Base-by-base conservation (phyloP, 805 yeast species). In the Wickerhamiella brachini region DNA sequence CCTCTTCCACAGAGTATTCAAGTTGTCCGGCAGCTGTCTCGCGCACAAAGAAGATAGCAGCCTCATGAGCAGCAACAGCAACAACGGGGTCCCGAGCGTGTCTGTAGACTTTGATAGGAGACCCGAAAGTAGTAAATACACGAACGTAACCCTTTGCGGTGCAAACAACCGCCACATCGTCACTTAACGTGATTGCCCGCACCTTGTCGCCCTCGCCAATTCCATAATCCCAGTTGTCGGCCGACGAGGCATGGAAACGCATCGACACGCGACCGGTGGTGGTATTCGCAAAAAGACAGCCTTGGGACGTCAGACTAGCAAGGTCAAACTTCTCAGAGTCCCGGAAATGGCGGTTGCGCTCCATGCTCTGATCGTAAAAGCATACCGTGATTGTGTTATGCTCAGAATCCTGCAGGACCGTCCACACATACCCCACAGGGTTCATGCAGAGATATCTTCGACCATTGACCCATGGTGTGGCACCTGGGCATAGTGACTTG, bases 361-460 rank as follows among this genome's bases (percentile, higher is more conserved):
- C 83, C 12, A 74, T 61, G 0, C 86, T 79, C 49, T 83, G 72
- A 63, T 90, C 97, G 61, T 86, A 87, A 61, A 93, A 90, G 13
- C 86, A 78, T 1, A 89, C 86, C 0, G 95, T 89, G n/a, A 90
- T 72, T 41, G 89, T 80, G 53, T 80, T 77, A 57, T 79, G 76
- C 1, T 68, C 69, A 24, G 70, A 71, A 21, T 75, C 80, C 54
- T 74, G 79, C 49, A 76, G 74, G 12, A 85, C 93, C 0, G 87
- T 72, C 78, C 94, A 84, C 0, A 81, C 83, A 62, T 85, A 85
- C 0, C 97, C 98, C 26, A 80, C 69, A 9, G 82, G 71, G 58
- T 85, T 85, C 74, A 89, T 85, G 20, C 87, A 79, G 42, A 90
- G 67, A 59, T 87, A 89, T 50, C 95, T 72, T 65, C 90, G 76